Evolutionary conservation across 1,139 yeast species (phyloP).

Genomic region (Sugiyamaella paludigena): DNA sequence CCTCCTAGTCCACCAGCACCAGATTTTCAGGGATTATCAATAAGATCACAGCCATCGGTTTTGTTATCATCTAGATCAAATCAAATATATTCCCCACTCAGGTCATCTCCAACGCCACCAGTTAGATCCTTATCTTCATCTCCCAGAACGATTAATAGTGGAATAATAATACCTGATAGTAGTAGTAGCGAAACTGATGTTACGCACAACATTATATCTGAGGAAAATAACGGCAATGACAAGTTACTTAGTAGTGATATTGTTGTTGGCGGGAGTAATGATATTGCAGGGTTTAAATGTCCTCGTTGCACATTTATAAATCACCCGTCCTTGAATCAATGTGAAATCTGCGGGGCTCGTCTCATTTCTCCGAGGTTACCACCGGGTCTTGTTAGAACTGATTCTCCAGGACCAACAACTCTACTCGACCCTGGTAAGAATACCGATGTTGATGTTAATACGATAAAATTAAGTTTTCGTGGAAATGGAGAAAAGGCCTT

Average conservation of each 20-base stretch:
- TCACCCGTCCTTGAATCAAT: constrained; percentile 70
- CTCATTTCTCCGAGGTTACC: constrained; percentile 41
- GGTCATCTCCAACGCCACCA: too few relatives aligned
- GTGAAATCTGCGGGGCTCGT: constrained; percentile 84
- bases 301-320: constrained; percentile 82
- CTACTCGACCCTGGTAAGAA: constrained; percentile 20
- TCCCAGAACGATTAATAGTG: constrained; percentile 1
- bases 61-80: neutral
- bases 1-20: constrained; percentile 9
- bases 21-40: neutral
- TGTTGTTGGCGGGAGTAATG: too few relatives aligned
- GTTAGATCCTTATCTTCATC: too few relatives aligned
- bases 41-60: neutral
- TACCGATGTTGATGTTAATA: constrained; percentile 26
- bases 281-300: constrained; percentile 51
- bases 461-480: constrained; percentile 37
- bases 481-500: constrained; percentile 37
- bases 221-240: too few relatives aligned
- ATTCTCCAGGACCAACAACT: constrained; percentile 29
- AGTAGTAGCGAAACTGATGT: neutral
- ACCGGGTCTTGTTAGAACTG: constrained; percentile 27
- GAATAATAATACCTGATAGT: neutral
- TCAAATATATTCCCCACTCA: neutral
- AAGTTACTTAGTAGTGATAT: too few relatives aligned
- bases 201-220: neutral